Evolutionary conservation across 495 filamentous ascomycete genomes (phyloP), one percentile per base, ranked within the genome.

Genomic region (Penicillium cataractarum): DNA sequence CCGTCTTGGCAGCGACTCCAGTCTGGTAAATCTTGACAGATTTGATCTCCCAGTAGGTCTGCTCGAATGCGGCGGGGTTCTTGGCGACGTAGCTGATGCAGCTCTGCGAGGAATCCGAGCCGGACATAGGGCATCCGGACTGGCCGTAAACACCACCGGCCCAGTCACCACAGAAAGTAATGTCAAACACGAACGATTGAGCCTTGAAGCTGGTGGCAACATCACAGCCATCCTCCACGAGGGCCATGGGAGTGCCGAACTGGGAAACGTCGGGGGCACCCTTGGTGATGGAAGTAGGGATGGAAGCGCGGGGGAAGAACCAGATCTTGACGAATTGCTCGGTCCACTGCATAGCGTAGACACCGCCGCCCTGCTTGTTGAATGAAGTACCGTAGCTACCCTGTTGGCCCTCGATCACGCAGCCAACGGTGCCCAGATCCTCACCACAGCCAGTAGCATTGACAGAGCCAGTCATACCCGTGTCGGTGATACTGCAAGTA

Each of bases 111-210:
- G 76, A 66, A 58, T 74, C 75, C 1, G 69, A 56, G 59, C 74
- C 67, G 49, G 75, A 74, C 62, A 76, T 58, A 0, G 78, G 76
- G 65, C 79, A 82, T 4, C 72, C 71, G 13, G 76, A 78, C 19
- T 69, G 48, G 13, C 70, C 72, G 39, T 70, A 82, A 0, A 86
- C 84, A 50, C 83, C 78, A 35, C 91, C 93, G 19, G 92, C 92
- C 91, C 91, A 97, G 63, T 92, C 87, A 39, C 94, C 94, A 74
- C 94, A 97, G 76, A 97, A 92, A 1, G 88, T 90, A 0, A 87
- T 90, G 74, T 98, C 85, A 70, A 97, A 87, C 58, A 96, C 81
- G 54, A 97, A 89, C 13, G 84, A 82, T 74, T 95, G 88, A 48
- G 88, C 70, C 62, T 78, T 80, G 80, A 97, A 96, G 54, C 86